Evolutionary conservation across 2,329 filamentous ascomycete species (phyloP), one percentile per base, ranked within the genome.

Genomic region (Aspergillus ochraceus): DNA sequence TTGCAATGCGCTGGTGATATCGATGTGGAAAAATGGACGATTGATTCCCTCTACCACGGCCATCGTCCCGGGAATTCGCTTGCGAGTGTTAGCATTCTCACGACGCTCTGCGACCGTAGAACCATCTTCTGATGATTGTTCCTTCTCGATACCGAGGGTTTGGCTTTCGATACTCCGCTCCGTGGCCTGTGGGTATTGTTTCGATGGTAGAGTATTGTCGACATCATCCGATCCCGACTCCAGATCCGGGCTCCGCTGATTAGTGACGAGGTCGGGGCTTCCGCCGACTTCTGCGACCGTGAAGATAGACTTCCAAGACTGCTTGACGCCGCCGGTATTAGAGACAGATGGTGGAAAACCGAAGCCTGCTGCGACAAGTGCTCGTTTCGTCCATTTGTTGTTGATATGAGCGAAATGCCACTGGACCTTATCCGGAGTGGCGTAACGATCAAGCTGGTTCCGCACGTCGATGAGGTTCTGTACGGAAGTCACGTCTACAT

Each of bases 401-500:
- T 89, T 92, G 79, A 98, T 90, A 76, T 88, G 90, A 19, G 93
- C 91, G 64, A 98, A 89, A 76, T 98, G 95, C 93, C 94, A 98
- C 74, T 97, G 92, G 3, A 98, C 93, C 2, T 84, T 82, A 19
- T 92, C 87, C 0, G 94, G 94, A 0, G 89, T 76, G 0, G 92
- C 85, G 72, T 97, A 96, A 20, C 87, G 84, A 74, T 97, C 94
- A 24, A 98, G 87, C 72, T 97, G 93, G 74, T 97, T 96, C 68
- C 94, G 91, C 1, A 97, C 89, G 69, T 98, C 95, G 69, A 98
- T 96, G 45, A 98, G 82, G 68, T 92, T 89, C 76, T 98, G 94
- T 2, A 97, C 86, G 0, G 92, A 95, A 0, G 94, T 97, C 59
- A 96, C 87, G 70, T 98, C 95, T 59, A 97, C 89, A 66, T 96